phyloP scores from a whole-genome alignment of 2,329 filamentous ascomycete species.

The Cercospora sp. region DNA sequence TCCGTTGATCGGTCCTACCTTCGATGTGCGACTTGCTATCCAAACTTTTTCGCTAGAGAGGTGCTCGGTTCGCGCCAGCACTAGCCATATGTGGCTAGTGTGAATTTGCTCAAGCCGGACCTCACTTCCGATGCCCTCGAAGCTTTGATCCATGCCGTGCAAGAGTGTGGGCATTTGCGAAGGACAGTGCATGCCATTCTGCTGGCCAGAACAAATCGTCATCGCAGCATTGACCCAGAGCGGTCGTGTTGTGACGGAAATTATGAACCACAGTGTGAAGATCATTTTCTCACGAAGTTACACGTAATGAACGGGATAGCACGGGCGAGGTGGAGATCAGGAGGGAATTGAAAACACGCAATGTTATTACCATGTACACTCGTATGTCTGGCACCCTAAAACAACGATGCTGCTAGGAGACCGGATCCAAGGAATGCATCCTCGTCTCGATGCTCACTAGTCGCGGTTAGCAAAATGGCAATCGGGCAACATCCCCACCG shows the following conservation, averaged over 20 bases:
- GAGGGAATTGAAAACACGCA: neutral
- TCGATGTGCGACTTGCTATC: neutral
- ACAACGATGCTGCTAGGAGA: neutral
- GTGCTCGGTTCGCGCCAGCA: neutral
- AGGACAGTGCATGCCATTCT: neutral
- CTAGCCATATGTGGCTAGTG: conserved; percentile 3
- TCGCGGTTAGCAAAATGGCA: neutral
- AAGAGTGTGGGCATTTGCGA: neutral
- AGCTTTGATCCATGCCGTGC: neutral
- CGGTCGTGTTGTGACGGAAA: neutral
- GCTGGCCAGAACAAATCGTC: neutral
- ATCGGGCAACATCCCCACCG: neutral
- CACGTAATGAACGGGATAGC: neutral
- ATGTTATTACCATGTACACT: neutral
- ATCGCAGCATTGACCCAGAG: neutral
- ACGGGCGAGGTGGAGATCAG: neutral
- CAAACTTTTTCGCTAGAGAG: conserved; percentile 5
- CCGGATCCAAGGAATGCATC: neutral
- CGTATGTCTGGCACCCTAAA: neutral
- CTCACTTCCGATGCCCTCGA: neutral
- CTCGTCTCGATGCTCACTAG: neutral
- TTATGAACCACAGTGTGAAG: neutral
- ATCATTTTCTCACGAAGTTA: neutral
- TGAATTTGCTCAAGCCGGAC: neutral
- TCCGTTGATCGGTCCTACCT: neutral